These are phyloP conservation scores for Tuber magnatum DNA, from an alignment of 495 filamentous ascomycete genomes.

Conservation along the genomic window DNA sequence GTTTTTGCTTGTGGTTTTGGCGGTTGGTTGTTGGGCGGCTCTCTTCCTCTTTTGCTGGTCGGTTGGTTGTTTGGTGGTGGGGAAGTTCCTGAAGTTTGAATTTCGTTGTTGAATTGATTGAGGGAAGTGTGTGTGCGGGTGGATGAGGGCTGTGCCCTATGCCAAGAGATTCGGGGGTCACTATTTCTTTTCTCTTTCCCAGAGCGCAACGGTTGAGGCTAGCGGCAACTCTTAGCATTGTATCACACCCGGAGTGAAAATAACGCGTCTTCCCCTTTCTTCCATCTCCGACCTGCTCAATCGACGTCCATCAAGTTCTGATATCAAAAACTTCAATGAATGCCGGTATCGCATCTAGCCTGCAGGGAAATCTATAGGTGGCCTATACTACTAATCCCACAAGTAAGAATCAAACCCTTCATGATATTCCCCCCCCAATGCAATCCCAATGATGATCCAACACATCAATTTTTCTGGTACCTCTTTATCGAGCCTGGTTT, in stretches of 20 bases:
- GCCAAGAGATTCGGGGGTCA: slow-evolving; percentile 1
- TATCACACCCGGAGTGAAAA: not conserved
- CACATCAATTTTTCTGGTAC: slow-evolving; percentile 53
- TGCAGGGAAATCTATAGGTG: not conserved
- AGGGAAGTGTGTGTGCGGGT: not conserved
- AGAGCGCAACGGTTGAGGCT: not conserved
- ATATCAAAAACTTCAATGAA: not conserved
- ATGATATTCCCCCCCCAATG: not conserved
- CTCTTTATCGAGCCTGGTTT: slow-evolving; percentile 54
- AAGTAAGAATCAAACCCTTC: not conserved
- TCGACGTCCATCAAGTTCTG: not conserved
- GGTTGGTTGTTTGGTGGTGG: slow-evolving; percentile 16
- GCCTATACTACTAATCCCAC: not conserved
- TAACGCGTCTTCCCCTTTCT: not conserved
- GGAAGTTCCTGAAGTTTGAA: slow-evolving; percentile 23
- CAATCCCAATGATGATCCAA: slow-evolving; percentile 49
- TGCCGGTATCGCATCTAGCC: not conserved
- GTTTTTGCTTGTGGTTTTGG: slow-evolving; percentile 17
- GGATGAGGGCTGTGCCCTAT: not conserved
- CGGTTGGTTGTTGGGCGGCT: slow-evolving; percentile 42
- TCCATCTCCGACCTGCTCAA: not conserved
- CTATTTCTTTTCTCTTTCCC: not conserved
- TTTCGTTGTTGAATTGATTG: slow-evolving; percentile 28
- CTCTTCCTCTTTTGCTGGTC: slow-evolving; percentile 28
- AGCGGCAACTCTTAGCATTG: no score